These are phyloP conservation scores for Hypoxylon rubiginosum DNA, from an alignment of 2,329 filamentous ascomycete genomes.

Conservation along the genomic window DNA sequence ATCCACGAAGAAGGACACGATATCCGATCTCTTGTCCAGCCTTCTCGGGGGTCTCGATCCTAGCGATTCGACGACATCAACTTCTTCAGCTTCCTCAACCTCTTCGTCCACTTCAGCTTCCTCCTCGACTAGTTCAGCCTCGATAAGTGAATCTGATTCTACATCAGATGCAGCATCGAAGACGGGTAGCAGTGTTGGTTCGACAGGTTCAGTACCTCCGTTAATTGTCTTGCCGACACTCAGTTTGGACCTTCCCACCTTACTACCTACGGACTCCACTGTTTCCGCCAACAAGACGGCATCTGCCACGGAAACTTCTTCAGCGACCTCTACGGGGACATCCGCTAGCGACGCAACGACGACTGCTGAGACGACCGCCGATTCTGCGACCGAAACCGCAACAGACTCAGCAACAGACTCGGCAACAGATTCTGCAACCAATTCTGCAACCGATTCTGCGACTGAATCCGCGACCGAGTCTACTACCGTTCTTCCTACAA, in stretches of 20 bases:
- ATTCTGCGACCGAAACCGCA: constrained; percentile 7
- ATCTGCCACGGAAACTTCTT: constrained; percentile 27
- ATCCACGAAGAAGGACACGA: constrained; percentile 43
- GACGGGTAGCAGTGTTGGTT: constrained; percentile 24
- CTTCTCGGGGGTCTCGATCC: constrained; percentile 30
- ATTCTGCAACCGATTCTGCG: neutral
- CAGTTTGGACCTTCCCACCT: constrained; percentile 33
- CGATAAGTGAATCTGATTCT: constrained; percentile 20
- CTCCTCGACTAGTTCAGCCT: constrained; percentile 22
- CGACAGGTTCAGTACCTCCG: constrained; percentile 30
- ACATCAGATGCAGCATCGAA: constrained; percentile 13
- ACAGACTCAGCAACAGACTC: neutral
- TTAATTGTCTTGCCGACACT: constrained; percentile 42
- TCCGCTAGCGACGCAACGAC: constrained; percentile 9
- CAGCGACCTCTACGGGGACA: constrained; percentile 6
- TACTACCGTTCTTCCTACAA: constrained; percentile 24
- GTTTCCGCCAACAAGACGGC: constrained; percentile 11
- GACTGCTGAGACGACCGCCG: constrained; percentile 18
- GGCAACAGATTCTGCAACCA: neutral
- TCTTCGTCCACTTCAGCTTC: constrained; percentile 8
- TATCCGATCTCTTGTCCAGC: constrained; percentile 47
- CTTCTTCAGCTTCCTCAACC: constrained; percentile 14
- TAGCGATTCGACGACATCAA: constrained; percentile 22
- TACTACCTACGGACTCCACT: constrained; percentile 21
- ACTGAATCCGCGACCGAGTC: constrained; percentile 13